Evolutionary conservation across 805 yeast genomes (phyloP).

Genomic region (Starmerella bombi): DNA sequence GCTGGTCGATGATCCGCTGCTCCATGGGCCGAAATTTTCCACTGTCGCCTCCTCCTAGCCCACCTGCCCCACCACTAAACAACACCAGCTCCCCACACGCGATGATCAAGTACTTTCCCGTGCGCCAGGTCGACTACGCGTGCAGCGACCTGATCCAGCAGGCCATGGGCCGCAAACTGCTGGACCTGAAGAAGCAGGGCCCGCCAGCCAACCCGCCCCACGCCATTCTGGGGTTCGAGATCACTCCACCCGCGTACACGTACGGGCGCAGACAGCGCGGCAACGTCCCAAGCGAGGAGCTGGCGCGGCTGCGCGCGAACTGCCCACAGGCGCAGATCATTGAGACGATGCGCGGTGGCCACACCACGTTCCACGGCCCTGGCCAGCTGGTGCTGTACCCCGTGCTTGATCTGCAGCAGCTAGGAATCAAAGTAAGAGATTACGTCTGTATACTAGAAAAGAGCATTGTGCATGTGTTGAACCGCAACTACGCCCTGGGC

Average conservation of each 20-base stretch:
- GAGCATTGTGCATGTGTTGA: constrained; percentile 39
- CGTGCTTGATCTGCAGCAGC: constrained; percentile 53
- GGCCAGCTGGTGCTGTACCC: constrained; percentile 87
- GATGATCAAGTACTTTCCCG: constrained; percentile 17
- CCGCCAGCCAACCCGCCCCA: constrained; percentile 28
- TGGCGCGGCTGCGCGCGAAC: constrained; percentile 18
- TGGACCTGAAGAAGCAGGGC: constrained; percentile 18
- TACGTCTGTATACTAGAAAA: constrained; percentile 51
- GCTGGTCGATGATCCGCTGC: constrained; percentile 4
- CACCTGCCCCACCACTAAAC: not conserved
- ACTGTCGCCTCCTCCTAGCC: not conserved
- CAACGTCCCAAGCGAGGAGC: constrained; percentile 29
- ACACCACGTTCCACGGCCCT: constrained; percentile 91
- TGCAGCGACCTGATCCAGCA: constrained; percentile 18
- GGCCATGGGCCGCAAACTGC: constrained; percentile 10
- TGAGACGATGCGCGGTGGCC: constrained; percentile 88
- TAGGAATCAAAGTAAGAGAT: constrained; percentile 48
- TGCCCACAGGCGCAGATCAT: constrained; percentile 39
- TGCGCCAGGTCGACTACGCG: constrained; percentile 16
- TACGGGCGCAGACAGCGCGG: constrained; percentile 76
- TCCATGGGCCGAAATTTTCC: not conserved
- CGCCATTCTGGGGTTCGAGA: constrained; percentile 74
- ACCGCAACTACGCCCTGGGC: constrained; percentile 29
- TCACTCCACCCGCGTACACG: constrained; percentile 65
- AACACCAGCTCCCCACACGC: not conserved